A percentile compares a stretch with the other conserved stretches of the same genome.
Conservation (phyloP, 2,329 filamentous ascomycete genomes). For the Cladophialophora bantiana region DNA sequence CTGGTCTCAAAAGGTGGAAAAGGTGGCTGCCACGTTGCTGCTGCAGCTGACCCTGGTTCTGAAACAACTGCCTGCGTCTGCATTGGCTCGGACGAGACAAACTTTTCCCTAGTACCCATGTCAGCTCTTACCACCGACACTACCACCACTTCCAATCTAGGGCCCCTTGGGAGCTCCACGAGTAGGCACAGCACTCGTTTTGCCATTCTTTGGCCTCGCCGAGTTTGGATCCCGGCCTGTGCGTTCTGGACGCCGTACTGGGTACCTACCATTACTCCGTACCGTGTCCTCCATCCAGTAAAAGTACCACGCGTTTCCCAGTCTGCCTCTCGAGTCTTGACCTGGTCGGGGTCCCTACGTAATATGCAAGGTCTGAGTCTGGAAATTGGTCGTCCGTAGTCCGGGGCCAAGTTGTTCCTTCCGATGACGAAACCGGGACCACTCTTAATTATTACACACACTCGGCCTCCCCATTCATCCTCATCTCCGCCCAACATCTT, state of each 20-base stretch:
- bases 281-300: background rate
- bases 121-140: background rate
- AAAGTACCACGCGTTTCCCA: background rate
- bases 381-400: background rate
- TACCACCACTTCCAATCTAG: background rate
- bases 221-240: background rate
- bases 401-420: slow-evolving; percentile 1
- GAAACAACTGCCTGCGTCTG: slow-evolving; percentile 11
- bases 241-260: background rate
- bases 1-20: slow-evolving; percentile 10
- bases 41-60: slow-evolving; percentile 19
- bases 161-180: background rate
- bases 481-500: too few species aligned
- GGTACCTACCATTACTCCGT: background rate
- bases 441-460: too few species aligned
- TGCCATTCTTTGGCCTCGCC: background rate
- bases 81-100: slow-evolving; percentile 16
- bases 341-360: background rate
- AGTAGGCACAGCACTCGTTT: background rate
- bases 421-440: background rate
- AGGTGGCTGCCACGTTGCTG: slow-evolving; percentile 25
- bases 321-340: background rate
- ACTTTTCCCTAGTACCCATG: slow-evolving; percentile 6
- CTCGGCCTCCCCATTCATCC: too few species aligned
- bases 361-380: background rate